Percentiles rank a stretch among this genome's conserved stretches.
Evolutionary conservation across 768 basidiomycete genomes (phyloP).

Genomic region (Naganishia vaughanmartiniae): DNA sequence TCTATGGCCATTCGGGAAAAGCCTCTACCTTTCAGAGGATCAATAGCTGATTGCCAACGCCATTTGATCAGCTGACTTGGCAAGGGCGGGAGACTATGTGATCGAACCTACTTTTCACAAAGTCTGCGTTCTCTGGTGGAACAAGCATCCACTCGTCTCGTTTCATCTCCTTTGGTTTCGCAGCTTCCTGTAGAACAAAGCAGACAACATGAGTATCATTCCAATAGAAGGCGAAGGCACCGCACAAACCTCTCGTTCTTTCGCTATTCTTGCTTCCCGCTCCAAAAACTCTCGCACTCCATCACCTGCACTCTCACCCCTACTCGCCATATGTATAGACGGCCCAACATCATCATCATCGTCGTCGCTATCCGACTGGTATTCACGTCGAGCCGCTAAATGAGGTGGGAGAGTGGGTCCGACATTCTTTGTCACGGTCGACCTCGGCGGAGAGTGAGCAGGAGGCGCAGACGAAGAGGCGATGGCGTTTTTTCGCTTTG

Average conservation of each 20-base stretch:
- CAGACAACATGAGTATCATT: not conserved
- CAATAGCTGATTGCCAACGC: constrained; percentile 61
- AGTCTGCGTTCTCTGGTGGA: constrained; percentile 76
- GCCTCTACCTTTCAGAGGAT: constrained; percentile 78
- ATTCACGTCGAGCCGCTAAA: constrained; percentile 62
- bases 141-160: constrained; percentile 99
- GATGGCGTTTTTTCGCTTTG: constrained; percentile 52
- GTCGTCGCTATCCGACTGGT: constrained; percentile 64
- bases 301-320: constrained; percentile 54
- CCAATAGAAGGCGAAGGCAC: not conserved
- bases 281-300: constrained; percentile 81
- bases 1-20: constrained; percentile 59
- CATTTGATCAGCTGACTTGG: not conserved
- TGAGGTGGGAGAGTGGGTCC: constrained; percentile 51
- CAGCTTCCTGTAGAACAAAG: constrained; percentile 60
- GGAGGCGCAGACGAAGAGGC: constrained; percentile 36
- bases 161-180: constrained; percentile 71
- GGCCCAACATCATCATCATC: constrained; percentile 73
- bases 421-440: constrained; percentile 16
- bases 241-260: constrained; percentile 60
- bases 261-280: constrained; percentile 71
- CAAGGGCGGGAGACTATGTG: not conserved
- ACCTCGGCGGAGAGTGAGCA: not conserved
- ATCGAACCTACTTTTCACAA: constrained; percentile 64
- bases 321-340: constrained; percentile 57